Evolutionary conservation across 371 early-diverging fungal genomes (phyloP), one percentile per base, ranked within the genome.

Genomic region (Blastocladiella emersonii): DNA sequence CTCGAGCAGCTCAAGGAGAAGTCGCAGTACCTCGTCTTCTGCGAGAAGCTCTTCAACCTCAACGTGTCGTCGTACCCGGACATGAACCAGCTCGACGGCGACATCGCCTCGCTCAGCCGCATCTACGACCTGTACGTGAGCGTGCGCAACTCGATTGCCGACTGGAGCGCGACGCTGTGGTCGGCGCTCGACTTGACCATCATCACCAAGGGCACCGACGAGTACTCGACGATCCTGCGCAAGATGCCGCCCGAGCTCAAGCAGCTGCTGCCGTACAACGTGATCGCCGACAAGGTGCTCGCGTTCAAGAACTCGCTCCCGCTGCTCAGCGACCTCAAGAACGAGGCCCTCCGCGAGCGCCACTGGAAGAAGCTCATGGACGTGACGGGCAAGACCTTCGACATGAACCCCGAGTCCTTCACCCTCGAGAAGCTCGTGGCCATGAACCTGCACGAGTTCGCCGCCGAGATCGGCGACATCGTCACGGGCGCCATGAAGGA

Each of bases 311-410:
- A 81, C 63, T 79, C 80, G 23, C 77, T 81, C 61, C 82, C 82
- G 30, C 65, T 81, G 2, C 76, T 78, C 49, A 55, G 71, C 3
- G 80, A 80, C 41, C 67, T 81, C 5, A 80, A 80, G 64, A 81
- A 78, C 60, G 82, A 81, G 61, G 78, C 80, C 0, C 64, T 81
- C 6, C 68, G 82, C 36, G 79, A 80, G 49, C 71, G 82, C 15
- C 82, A 81, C 63, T 81, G 82, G 82, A 76, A 77, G 59, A 62
- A 65, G 27, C 68, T 81, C 3, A 80, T 80, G 79, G 78, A 77
- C 34, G 75, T 81, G 49, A 78, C 82, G 15, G 77, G 77, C 45
- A 74, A 76, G 59, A 62, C 75, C 5, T 78, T 78, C 64, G 80
- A 80, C 60, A 78, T 81, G 77, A 75, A 75, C 59, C 80, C 82